Conservation (phyloP, 208 protist species). For the Herpetomonas samuelpessoai region DNA sequence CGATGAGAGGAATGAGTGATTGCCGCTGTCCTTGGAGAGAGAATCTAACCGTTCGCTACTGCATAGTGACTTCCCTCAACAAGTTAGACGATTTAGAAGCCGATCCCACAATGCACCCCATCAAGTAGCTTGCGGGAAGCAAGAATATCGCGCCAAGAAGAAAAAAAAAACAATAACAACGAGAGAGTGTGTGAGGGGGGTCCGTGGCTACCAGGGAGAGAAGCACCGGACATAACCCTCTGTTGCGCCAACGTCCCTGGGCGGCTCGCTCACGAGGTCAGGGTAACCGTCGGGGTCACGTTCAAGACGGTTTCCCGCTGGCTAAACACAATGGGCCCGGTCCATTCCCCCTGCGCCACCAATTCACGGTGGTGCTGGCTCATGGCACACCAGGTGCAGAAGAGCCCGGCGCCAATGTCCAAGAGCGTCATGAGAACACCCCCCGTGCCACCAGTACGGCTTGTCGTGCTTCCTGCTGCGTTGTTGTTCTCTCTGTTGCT, state of each 20-base stretch:
- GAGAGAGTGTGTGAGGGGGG: background rate
- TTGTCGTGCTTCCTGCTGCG: background rate
- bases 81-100: background rate
- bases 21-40: too few species aligned
- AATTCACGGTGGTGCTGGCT: conserved; percentile 29
- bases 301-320: conserved; percentile 7
- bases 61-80: too few species aligned
- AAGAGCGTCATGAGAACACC: background rate
- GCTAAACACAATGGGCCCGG: conserved; percentile 18
- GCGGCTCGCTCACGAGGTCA: conserved; percentile 10
- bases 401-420: conserved; percentile 4
- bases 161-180: background rate
- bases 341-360: conserved; percentile 15
- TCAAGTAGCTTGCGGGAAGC: background rate
- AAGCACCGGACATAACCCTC: too few species aligned
- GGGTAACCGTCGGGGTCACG: conserved; percentile 6
- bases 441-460: background rate
- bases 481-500: background rate
- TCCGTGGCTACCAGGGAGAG: too few species aligned
- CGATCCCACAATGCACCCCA: background rate
- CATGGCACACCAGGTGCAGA: conserved; percentile 12
- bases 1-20: too few species aligned
- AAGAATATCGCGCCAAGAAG: background rate
- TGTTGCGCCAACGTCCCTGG: too few species aligned
- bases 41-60: too few species aligned